Percentiles rank a stretch among this genome's conserved stretches.
These are phyloP conservation scores for Candida silvicultrix DNA, from an alignment of 805 yeast species.

Conservation along the genomic window DNA sequence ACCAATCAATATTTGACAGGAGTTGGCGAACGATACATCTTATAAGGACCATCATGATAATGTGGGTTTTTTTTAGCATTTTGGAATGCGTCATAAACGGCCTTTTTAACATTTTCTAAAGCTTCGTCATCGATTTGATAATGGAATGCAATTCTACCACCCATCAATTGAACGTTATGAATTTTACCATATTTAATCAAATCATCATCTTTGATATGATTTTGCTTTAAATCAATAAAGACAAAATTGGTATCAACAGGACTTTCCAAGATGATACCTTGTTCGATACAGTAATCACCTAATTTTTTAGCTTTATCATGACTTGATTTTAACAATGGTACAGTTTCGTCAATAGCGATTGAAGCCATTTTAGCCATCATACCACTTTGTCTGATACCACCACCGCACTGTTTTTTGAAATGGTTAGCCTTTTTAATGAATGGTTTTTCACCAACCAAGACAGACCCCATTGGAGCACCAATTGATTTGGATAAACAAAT, in stretches of 20 bases:
- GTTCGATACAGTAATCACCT: conserved; percentile 40
- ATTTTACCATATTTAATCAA: conserved; percentile 49
- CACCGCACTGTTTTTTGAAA: conserved; percentile 89
- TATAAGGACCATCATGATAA: conserved; percentile 39
- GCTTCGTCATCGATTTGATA: conserved; percentile 19
- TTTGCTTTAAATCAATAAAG: conserved; percentile 48
- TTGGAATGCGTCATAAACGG: conserved; percentile 28
- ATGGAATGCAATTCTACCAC: conserved; percentile 46
- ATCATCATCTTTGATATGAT: conserved; percentile 48
- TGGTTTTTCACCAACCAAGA: conserved; percentile 60
- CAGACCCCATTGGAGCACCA: conserved; percentile 93
- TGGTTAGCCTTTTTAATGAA: conserved; percentile 71
- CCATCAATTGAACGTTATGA: conserved; percentile 57
- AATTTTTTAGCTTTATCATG: conserved; percentile 47
- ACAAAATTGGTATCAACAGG: conserved; percentile 86
- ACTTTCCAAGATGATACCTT: conserved; percentile 51
- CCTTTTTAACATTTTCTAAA: conserved; percentile 18
- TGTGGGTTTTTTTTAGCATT: conserved; percentile 49
- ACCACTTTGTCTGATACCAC: conserved; percentile 90
- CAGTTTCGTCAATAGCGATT: conserved; percentile 66
- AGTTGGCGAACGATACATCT: conserved; percentile 37
- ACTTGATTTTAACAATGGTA: conserved; percentile 38
- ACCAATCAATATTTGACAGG: conserved; percentile 22
- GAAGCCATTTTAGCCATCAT: conserved; percentile 73
- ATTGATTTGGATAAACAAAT: conserved; percentile 84